These are phyloP conservation scores for Melampsora larici-populina DNA, from an alignment of 1,284 basidiomycete genomes.

Conservation along the genomic window DNA sequence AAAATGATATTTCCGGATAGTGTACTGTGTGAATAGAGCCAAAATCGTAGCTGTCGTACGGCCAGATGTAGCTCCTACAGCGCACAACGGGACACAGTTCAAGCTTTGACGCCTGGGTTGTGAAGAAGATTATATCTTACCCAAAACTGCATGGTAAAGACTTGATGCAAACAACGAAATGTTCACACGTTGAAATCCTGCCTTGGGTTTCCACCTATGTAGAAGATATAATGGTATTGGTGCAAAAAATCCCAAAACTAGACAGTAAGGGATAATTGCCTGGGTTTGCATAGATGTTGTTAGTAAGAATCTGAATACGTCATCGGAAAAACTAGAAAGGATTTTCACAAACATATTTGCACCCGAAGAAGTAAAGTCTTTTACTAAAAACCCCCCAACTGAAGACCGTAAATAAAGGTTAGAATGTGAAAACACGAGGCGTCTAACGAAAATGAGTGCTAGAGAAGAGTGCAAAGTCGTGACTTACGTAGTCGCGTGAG, in stretches of 20 bases:
- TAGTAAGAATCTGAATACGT: not conserved
- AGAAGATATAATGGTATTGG: conserved; percentile 33
- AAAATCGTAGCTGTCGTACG: conserved; percentile 15
- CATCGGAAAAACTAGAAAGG: not conserved
- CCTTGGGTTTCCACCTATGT: conserved; percentile 19
- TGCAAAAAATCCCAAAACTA: conserved; percentile 24
- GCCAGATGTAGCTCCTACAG: conserved; percentile 28
- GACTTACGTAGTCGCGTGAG: conserved; percentile 28
- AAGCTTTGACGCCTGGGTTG: not conserved
- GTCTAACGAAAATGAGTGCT: not conserved
- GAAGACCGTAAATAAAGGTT: not conserved
- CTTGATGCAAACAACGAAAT: conserved; percentile 25
- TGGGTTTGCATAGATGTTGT: not conserved
- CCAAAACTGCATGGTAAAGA: conserved; percentile 18
- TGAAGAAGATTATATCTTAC: not conserved
- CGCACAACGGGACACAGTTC: not conserved
- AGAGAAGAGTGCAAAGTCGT: not conserved
- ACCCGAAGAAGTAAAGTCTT: conserved; percentile 10
- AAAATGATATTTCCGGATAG: conserved; percentile 30
- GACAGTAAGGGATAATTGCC: conserved; percentile 25
- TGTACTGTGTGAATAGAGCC: conserved; percentile 26
- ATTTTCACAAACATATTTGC: conserved; percentile 33
- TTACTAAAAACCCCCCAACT: conserved; percentile 40
- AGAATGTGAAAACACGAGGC: not conserved
- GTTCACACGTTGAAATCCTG: conserved; percentile 27